Evolutionary conservation across 1,284 basidiomycete genomes (phyloP).

Genomic region (Fomitiporia mediterranea): DNA sequence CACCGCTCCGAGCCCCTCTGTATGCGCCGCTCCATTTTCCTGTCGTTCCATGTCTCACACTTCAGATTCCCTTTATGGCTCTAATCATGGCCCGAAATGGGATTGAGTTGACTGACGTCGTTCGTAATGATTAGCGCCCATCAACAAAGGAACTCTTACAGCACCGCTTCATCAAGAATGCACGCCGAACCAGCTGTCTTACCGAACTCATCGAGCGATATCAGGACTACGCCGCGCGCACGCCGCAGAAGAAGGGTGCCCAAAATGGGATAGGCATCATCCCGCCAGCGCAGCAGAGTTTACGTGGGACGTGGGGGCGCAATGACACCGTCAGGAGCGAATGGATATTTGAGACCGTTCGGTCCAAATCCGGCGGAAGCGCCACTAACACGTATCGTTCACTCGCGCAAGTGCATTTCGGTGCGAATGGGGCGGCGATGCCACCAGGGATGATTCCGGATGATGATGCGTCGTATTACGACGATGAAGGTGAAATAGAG

Average conservation of each 20-base stretch:
- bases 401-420: constrained; percentile 16
- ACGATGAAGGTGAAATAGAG: constrained; percentile 24
- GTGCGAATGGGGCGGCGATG: constrained; percentile 29
- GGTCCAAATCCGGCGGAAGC: constrained; percentile 68
- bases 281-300: constrained; percentile 38
- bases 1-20: background rate
- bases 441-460: constrained; percentile 51
- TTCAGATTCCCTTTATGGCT: too few relatives aligned
- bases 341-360: constrained; percentile 95
- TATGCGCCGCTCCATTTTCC: constrained; percentile 1
- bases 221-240: constrained; percentile 60
- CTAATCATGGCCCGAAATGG: background rate
- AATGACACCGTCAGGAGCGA: constrained; percentile 78
- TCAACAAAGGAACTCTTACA: constrained; percentile 87
- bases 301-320: constrained; percentile 60
- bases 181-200: constrained; percentile 76
- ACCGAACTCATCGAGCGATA: constrained; percentile 84
- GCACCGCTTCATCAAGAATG: constrained; percentile 87
- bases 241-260: constrained; percentile 42
- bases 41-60: too few relatives aligned
- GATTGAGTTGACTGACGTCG: constrained; percentile 21
- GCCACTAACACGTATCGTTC: constrained; percentile 30
- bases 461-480: constrained; percentile 37
- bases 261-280: background rate
- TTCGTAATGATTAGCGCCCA: constrained; percentile 57